Conservation (phyloP, 2,329 filamentous ascomycete species). For the Elsinoe australis region DNA sequence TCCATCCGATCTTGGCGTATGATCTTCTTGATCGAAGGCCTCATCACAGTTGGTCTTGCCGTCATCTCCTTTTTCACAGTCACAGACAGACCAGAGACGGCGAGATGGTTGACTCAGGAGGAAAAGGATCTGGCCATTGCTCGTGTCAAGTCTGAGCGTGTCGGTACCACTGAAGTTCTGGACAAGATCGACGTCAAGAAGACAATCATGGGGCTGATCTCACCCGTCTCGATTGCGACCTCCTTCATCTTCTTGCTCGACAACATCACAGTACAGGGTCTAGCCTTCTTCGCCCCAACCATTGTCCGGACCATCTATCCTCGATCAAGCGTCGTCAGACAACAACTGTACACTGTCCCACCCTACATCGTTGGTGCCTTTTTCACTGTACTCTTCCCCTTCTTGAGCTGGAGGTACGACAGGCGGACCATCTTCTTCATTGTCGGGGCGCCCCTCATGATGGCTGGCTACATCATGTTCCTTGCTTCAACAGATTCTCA, state of each 20-base stretch:
- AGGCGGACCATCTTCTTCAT: conserved; percentile 55
- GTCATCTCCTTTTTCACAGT: conserved; percentile 57
- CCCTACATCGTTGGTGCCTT: conserved; percentile 63
- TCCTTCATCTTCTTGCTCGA: conserved; percentile 55
- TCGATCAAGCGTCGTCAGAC: conserved; percentile 47
- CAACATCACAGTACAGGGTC: conserved; percentile 64
- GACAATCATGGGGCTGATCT: conserved; percentile 54
- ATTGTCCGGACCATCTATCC: conserved; percentile 64
- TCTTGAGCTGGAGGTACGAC: conserved; percentile 55
- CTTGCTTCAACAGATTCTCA: conserved; percentile 46
- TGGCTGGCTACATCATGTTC: conserved; percentile 65
- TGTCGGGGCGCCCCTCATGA: conserved; percentile 53
- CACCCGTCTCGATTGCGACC: conserved; percentile 52
- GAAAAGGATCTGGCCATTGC: conserved; percentile 61
- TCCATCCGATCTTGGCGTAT: conserved; percentile 55
- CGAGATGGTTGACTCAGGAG: conserved; percentile 56
- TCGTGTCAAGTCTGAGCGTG: conserved; percentile 60
- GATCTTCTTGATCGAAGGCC: conserved; percentile 66
- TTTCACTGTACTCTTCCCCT: conserved; percentile 56
- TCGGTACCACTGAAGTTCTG: conserved; percentile 54
- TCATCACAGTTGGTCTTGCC: conserved; percentile 52
- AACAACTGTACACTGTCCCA: conserved; percentile 64
- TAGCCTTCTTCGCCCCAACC: conserved; percentile 63
- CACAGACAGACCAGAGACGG: conserved; percentile 61
- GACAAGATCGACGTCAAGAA: conserved; percentile 56